Conservation (phyloP, 2,329 filamentous ascomycete genomes). For the Colletotrichum nymphaeae region DNA sequence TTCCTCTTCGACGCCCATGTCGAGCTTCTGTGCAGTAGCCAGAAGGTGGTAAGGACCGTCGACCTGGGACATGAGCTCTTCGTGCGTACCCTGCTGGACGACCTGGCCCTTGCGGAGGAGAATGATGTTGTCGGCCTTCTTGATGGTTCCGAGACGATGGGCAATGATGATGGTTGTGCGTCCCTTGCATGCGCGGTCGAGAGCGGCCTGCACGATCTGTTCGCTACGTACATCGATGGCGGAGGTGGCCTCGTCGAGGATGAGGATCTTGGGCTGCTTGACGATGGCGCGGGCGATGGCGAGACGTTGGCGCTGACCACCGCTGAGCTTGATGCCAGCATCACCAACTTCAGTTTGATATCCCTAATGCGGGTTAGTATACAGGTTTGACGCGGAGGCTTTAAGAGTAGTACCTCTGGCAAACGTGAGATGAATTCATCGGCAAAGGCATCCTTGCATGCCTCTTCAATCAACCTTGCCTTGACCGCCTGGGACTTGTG, state of each 20-base stretch:
- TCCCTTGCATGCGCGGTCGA: constrained; percentile 59
- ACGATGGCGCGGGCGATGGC: constrained; percentile 69
- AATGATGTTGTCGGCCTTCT: constrained; percentile 68
- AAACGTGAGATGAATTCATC: constrained; percentile 64
- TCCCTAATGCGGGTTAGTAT: constrained; percentile 44
- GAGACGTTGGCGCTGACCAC: constrained; percentile 73
- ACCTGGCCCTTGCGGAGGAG: constrained; percentile 65
- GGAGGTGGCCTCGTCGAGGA: constrained; percentile 72
- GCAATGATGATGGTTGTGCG: constrained; percentile 71
- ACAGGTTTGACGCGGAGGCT: constrained; percentile 4
- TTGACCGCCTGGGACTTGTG: constrained; percentile 52
- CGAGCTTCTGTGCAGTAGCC: constrained; percentile 46
- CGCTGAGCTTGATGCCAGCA: constrained; percentile 72
- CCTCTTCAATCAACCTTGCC: constrained; percentile 53
- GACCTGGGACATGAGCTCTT: constrained; percentile 57
- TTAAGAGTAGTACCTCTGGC: constrained; percentile 45
- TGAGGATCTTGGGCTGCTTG: constrained; percentile 65
- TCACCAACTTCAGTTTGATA: constrained; percentile 75
- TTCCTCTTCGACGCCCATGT: constrained; percentile 29
- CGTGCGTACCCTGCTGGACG: constrained; percentile 68
- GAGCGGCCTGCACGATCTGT: constrained; percentile 59
- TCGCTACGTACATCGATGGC: constrained; percentile 70
- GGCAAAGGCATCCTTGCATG: constrained; percentile 63
- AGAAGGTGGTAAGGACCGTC: constrained; percentile 57
- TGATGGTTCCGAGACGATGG: constrained; percentile 63